These are phyloP conservation scores for Benincasa hispida DNA, from an alignment of 306 rosid species.

Conservation along the genomic window DNA sequence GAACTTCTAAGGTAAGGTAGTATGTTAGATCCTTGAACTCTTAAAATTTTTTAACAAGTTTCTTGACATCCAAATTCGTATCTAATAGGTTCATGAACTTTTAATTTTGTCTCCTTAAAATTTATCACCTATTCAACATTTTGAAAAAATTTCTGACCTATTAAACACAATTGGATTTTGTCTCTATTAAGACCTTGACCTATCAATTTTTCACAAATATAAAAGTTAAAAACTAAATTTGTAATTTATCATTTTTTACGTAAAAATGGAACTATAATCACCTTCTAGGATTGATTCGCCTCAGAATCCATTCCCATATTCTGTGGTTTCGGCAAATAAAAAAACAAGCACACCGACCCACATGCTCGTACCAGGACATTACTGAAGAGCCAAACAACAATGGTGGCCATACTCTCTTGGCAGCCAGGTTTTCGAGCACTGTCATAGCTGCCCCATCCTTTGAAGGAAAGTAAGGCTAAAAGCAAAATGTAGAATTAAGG, in stretches of 20 bases:
- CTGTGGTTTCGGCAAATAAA: conserved; percentile 64
- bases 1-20: background rate
- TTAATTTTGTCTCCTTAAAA: background rate
- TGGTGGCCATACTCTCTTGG: conserved; percentile 62
- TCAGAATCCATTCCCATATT: conserved; percentile 46
- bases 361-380: conserved; percentile 85
- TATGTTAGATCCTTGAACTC: background rate
- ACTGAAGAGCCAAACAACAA: conserved; percentile 44
- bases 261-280: conserved; percentile 3
- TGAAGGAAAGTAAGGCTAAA: conserved; percentile 61
- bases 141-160: background rate
- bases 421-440: conserved; percentile 40
- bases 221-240: background rate
- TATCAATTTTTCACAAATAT: background rate
- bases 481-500: background rate
- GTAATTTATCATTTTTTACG: background rate
- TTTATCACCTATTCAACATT: background rate
- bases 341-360: conserved; percentile 63
- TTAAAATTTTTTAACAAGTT: background rate
- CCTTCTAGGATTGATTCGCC: conserved; percentile 41
- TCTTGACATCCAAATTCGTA: background rate
- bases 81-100: background rate
- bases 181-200: background rate
- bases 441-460: conserved; percentile 29
- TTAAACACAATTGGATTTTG: background rate